Base-by-base conservation (phyloP, 2,329 filamentous ascomycete species). In the Hymenoscyphus albidus region DNA sequence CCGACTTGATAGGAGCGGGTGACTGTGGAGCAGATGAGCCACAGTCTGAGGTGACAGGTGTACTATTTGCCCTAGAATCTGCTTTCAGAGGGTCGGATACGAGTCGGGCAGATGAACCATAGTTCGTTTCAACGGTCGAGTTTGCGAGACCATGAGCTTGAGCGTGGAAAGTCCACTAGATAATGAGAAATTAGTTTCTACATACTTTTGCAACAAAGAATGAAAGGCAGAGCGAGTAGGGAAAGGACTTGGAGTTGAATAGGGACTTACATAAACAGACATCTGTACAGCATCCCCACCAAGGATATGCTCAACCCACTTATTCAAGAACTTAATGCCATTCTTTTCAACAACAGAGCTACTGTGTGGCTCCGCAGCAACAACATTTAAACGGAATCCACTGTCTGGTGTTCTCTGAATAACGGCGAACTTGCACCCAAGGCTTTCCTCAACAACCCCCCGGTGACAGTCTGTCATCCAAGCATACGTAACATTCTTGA, bases 401-500 rank as follows among this genome's bases (percentile, higher is more conserved):
- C 31, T 57, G 9, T 51, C 54, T 16, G 61, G 56, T 5, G 27
- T 42, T 38, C 38, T 39, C 32, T 58, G 62, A 18, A 35, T 35
- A 27, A 48, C 31, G n/a, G 31, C 1, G 16, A 64, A 58, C 9
- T 61, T 32, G 59, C 63, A 64, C 12, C 54, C 38, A 6, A 64
- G 35, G n/a, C 39, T 58, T 5, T 58, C 42, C 22, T 44, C 58
- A 6, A 61, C 54, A n/a, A 58, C 14, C 6, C 40, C 14, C 14
- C 35, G 31, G 31, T 58, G 35, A 13, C 39, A 16, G 31, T 64
- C 63, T 1, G 32, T 61, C 4, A 58, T 14, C 13, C 61, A 56
- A 9, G 58, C 55, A 38, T 58, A 64, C 10, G 27, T 12, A 14
- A 64, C 16, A 13, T 64, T 60, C 31, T 64, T 64, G 2, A 64